These are phyloP conservation scores for Cladosporium colombiae DNA, from an alignment of 2,329 filamentous ascomycete genomes.

Conservation along the genomic window DNA sequence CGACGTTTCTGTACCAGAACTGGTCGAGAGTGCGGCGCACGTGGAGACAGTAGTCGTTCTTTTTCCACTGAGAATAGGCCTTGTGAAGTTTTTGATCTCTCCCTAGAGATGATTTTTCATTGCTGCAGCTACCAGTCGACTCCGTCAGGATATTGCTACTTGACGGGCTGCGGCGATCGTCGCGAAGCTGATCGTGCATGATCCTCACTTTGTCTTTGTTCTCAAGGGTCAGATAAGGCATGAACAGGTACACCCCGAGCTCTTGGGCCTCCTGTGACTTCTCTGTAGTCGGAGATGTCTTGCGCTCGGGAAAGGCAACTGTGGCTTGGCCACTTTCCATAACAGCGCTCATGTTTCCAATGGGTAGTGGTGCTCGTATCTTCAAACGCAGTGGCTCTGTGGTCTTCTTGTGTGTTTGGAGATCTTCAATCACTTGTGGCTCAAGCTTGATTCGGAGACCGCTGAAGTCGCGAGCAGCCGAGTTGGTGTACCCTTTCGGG, in stretches of 20 bases:
- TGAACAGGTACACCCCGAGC: conserved; percentile 44
- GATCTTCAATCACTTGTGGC: neutral
- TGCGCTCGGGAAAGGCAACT: neutral
- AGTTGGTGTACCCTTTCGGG: neutral
- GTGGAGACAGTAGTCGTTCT: conserved; percentile 52
- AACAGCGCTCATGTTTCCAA: neutral
- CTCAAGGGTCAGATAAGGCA: conserved; percentile 68
- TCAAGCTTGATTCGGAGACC: conserved; percentile 22
- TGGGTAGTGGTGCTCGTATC: neutral
- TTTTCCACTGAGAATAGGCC: neutral
- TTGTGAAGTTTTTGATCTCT: conserved; percentile 38
- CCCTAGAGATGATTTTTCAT: conserved; percentile 38
- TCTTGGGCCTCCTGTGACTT: neutral
- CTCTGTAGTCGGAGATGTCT: neutral
- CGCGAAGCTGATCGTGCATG: conserved; percentile 41
- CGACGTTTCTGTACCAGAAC: conserved; percentile 65
- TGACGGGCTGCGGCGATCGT: conserved; percentile 27
- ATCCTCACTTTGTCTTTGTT: conserved; percentile 45
- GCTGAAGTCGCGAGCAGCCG: neutral
- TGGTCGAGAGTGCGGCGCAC: conserved; percentile 65
- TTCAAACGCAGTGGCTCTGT: neutral
- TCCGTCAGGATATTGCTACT: neutral
- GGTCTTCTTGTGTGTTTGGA: neutral
- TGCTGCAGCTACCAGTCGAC: neutral
- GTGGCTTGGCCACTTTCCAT: neutral